Evolutionary conservation across 176 grass and related monocot genomes (phyloP).

Genomic region (Triticum timopheevii): DNA sequence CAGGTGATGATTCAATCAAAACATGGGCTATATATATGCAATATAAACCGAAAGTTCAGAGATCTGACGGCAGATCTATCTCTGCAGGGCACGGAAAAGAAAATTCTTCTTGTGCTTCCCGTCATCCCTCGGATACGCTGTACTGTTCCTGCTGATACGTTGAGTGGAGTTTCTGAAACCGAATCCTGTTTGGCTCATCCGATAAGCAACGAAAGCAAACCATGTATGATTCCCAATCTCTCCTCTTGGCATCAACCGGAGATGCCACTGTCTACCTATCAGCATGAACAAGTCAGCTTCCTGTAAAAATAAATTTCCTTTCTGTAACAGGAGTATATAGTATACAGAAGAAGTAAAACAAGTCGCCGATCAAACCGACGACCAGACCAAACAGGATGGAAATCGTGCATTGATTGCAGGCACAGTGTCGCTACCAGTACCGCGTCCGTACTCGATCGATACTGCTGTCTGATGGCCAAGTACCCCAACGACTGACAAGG

Average conservation of each 20-base stretch:
- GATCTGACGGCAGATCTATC: no score
- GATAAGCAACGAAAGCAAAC: background rate
- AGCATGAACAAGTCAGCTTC: background rate
- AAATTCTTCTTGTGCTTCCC: no score
- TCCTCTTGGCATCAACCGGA: background rate
- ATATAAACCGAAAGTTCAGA: no score
- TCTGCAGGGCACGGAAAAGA: no score
- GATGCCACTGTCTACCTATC: background rate
- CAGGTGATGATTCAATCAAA: no score
- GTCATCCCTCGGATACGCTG: no score
- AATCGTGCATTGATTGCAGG: background rate
- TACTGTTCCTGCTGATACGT: background rate
- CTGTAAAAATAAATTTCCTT: background rate
- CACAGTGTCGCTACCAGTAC: background rate
- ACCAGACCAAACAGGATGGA: background rate
- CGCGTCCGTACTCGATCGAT: background rate
- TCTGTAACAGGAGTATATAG: no score
- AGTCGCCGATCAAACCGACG: background rate
- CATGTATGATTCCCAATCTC: no score
- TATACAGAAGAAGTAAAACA: background rate
- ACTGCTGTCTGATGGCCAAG: background rate
- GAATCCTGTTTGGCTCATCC: background rate
- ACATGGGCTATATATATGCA: no score
- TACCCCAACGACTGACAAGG: background rate
- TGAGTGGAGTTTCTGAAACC: background rate